Conservation (phyloP, 2,329 filamentous ascomycete genomes). For the Aspergillus glaucus region DNA sequence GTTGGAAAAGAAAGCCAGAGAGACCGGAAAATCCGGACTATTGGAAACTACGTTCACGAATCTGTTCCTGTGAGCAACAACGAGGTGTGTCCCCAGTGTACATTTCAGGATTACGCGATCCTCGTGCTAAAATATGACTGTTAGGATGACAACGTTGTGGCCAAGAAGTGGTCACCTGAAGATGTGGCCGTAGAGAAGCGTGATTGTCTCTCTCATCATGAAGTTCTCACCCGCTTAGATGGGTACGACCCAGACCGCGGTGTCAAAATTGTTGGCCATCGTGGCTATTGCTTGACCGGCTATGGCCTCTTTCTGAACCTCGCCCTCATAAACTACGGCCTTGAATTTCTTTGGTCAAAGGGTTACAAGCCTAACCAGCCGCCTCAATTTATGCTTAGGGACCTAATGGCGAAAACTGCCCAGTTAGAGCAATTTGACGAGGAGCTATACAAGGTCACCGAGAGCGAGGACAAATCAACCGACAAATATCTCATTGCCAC, state of each 20-base stretch:
- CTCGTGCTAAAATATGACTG: neutral
- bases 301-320: conserved; percentile 90
- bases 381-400: conserved; percentile 89
- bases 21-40: conserved; percentile 70
- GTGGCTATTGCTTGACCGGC: conserved; percentile 84
- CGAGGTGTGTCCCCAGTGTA: conserved; percentile 51
- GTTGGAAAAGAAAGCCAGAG: conserved; percentile 67
- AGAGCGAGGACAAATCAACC: conserved; percentile 75
- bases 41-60: conserved; percentile 89
- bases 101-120: neutral
- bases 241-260: conserved; percentile 91
- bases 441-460: conserved; percentile 89
- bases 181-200: conserved; percentile 68
- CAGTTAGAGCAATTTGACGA: conserved; percentile 97
- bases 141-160: conserved; percentile 70
- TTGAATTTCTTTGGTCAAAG: conserved; percentile 76
- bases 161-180: conserved; percentile 75
- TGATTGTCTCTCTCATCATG: conserved; percentile 81
- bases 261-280: conserved; percentile 88
- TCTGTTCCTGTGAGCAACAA: conserved; percentile 77
- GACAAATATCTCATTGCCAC: conserved; percentile 83
- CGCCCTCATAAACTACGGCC: conserved; percentile 88
- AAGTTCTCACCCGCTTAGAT: conserved; percentile 79
- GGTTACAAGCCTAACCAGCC: conserved; percentile 80
- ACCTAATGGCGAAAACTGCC: conserved; percentile 96